Evolutionary conservation across 2,329 filamentous ascomycete genomes (phyloP), one percentile per base, ranked within the genome.

Genomic region (Neonectria faginata): DNA sequence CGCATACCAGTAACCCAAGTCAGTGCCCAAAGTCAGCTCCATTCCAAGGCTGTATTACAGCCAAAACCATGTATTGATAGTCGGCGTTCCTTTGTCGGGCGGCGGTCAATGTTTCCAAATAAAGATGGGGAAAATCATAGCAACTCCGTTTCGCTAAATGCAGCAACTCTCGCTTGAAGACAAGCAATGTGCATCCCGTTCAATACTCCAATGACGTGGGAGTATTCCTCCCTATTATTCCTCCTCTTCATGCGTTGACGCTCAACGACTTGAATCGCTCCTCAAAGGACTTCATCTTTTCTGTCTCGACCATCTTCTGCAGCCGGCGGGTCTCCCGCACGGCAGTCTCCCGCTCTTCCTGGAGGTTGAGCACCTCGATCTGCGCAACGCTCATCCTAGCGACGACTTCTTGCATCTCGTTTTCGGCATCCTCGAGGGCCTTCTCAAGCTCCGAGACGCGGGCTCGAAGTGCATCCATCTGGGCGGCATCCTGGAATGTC

Each of bases 391-490:
- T 94, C 89, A 97, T 95, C 72, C 88, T 86, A 64, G 89, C 85
- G 16, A 96, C 90, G 6, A 96, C 92, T 74, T 92, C 89, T 74
- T 93, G 89, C 91, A 96, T 94, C 79, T 95, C 92, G 51, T 83
- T 85, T 74, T 96, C 93, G 11, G 79, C 77, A 39, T 80, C 78
- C 9, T 78, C 77, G 3, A 81, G 78, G 16, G 94, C 91, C 73
- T 88, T 90, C 82, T 99, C 96, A 3, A 99, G 88, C 79, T 97
- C 93, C 61, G 88, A 83, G 8, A 98, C 92, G 65, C 91, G 89
- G 65, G 88, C 87, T 76, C 94, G 92, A 36, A 99, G 88, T 63
- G 87, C 84, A 65, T 92, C 88, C 57, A 95, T 89, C 81, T 93
- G 89, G 12, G 89, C 86, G 55, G 91, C 91, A 69, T 96, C 90